Evolutionary conservation across 108 stramenopile genomes (phyloP), one percentile per base, ranked within the genome.

Genomic region (Cylindrotheca closterium): DNA sequence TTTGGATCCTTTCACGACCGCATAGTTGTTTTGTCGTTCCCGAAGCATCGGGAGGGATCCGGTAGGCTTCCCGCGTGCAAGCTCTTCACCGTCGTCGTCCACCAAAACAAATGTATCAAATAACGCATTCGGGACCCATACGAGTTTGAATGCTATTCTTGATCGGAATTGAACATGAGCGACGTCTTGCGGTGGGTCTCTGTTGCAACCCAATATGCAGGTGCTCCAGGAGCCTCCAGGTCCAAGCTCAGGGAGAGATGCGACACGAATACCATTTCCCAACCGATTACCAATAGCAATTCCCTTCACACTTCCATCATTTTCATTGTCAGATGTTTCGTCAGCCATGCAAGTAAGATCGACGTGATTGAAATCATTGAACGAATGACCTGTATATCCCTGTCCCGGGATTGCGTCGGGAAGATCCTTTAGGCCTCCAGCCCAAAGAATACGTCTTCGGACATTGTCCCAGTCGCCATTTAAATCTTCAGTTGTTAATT

Each of bases 281-380:
- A 96, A 71, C 47, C 46, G 63, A 57, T 96, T 96, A 1, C 92
- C 86, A 22, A 79, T 55, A 10, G 90, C 89, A 53, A 96, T 96
- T 23, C 81, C 86, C 32, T 73, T 63, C 2, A 96, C 88, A 1
- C 55, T 52, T 49, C 92, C 92, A 55, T 91, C 89, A 57, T 96
- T 91, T 59, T 84, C 58, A 63, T 87, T 90, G 53, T 91, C 85
- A 1, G 85, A 68, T 1, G 68, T 70, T 18, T 79, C 61, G 53
- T 89, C 92, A 32, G 70, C 69, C 92, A 96, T 96, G 32, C 87
- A 80, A 2, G 91, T 92, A 60, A 96, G 74, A 71, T 96, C 95
- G 25, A 90, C 89, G 65, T 96, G 95, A 63, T 96, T 96, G 60
- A 60, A 94, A 70, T 96, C 95, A 45, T 93, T 92, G 77, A 96